Evolutionary conservation across 1,139 yeast genomes (phyloP), one percentile per base, ranked within the genome.

Genomic region (Candida sanyaensis): DNA sequence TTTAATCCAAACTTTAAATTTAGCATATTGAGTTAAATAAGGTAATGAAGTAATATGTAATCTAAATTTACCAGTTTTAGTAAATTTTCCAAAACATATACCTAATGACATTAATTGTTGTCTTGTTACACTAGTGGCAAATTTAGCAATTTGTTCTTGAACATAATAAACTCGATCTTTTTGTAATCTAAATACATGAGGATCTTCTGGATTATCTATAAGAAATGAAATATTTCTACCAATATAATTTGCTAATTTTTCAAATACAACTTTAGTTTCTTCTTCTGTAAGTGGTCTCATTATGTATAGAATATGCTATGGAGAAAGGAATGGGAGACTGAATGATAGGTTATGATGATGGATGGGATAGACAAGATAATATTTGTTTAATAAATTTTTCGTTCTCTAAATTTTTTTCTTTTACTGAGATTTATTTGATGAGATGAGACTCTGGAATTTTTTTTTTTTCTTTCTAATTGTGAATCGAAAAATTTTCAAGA

Each of bases 281-380:
- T 90, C 97, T 68, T 93, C 99, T 55, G 99, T 93, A 57, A 93
- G 80, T 46, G 93, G 90, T 78, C 99, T 86, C 99, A 93, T 93
- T 48, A 9, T 17, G 21, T 17, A n/a, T n/a, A n/a, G n/a, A n/a
- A n/a, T n/a, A n/a, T n/a, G n/a, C n/a, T n/a, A n/a, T n/a, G n/a
- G n/a, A n/a, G n/a, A n/a, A n/a, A n/a, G n/a, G n/a, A n/a, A n/a
- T n/a, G n/a, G n/a, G n/a, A n/a, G n/a, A n/a, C n/a, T n/a, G n/a
- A n/a, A n/a, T n/a, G n/a, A n/a, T n/a, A n/a, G n/a, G n/a, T n/a
- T n/a, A n/a, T n/a, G n/a, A n/a, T 17, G 21, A 17, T 17, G 21
- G 21, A 17, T 17, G 21, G 21, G 21, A 17, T 17, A 17, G 21
- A 17, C 21, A 17, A 17, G 3, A 3, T 2, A 2, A 17, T 17